Conservation (phyloP, 345 rosid species). For the Euphorbia tirucalli region DNA sequence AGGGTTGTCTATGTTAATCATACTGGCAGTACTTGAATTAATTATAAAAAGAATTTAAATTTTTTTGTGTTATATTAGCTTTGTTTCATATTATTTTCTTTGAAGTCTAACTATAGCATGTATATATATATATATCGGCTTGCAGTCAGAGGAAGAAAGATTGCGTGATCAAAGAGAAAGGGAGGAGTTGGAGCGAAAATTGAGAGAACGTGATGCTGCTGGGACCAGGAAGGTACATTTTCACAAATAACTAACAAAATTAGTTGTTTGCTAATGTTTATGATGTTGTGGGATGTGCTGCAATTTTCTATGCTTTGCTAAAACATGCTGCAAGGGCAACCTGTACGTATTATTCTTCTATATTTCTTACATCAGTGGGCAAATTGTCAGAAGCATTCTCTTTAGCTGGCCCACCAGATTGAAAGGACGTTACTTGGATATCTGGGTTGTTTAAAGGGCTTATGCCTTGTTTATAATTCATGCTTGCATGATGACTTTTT, state of each 20-base stretch:
- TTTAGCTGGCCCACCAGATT: not conserved
- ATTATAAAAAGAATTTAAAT: not conserved
- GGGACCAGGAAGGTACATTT: constrained; percentile 66
- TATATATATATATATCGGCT: constrained; percentile 13
- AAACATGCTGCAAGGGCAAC: not conserved
- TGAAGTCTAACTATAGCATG: constrained; percentile 8
- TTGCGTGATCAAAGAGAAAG: constrained; percentile 86
- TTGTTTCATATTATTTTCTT: not conserved
- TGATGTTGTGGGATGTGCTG: not conserved
- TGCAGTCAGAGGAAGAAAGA: constrained; percentile 91
- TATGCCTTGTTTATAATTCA: not conserved
- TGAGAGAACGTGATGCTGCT: constrained; percentile 86
- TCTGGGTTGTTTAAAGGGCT: constrained; percentile 1
- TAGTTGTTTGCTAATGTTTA: not conserved
- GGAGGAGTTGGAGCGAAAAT: constrained; percentile 75
- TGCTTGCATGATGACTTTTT: not conserved
- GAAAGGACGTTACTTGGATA: not conserved
- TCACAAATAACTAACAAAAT: not conserved
- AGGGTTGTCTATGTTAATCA: too few relatives aligned
- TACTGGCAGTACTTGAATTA: not conserved
- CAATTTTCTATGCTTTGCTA: not conserved
- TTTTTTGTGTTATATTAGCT: not conserved
- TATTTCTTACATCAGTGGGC: not conserved
- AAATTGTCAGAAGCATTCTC: not conserved
- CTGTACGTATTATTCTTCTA: not conserved